These are phyloP conservation scores for Pseudohalonectria lignicola DNA, from an alignment of 2,329 filamentous ascomycete genomes.

Conservation along the genomic window DNA sequence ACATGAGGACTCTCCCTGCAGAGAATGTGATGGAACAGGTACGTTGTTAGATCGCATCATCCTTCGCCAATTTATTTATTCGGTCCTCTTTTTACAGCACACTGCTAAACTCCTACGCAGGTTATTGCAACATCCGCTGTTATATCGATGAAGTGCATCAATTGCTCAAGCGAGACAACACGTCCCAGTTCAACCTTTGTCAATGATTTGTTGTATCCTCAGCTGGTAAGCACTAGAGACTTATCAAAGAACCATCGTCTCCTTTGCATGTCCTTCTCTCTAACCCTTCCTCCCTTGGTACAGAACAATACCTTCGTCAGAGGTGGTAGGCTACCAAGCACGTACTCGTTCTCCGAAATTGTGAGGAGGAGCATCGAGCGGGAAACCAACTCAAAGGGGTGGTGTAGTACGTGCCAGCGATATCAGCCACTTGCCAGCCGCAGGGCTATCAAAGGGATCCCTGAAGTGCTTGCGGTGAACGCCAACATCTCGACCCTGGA, in stretches of 20 bases:
- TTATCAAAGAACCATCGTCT: not conserved
- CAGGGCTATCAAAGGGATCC: constrained; percentile 73
- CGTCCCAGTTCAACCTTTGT: constrained; percentile 69
- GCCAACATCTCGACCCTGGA: constrained; percentile 58
- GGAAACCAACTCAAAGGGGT: constrained; percentile 80
- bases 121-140: constrained; percentile 60
- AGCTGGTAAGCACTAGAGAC: constrained; percentile 25
- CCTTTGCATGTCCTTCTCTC: not conserved
- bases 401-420: constrained; percentile 82
- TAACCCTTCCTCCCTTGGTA: not conserved
- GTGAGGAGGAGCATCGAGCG: constrained; percentile 88
- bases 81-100: too few species aligned
- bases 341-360: constrained; percentile 64
- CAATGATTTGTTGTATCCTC: constrained; percentile 77
- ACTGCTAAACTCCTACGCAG: too few species aligned
- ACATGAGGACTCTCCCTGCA: constrained; percentile 52
- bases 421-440: constrained; percentile 82
- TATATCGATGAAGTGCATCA: constrained; percentile 70
- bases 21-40: constrained; percentile 62
- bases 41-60: constrained; percentile 6
- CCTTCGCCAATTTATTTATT: too few species aligned
- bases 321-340: not conserved
- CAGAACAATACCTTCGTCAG: not conserved
- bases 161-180: constrained; percentile 78
- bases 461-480: constrained; percentile 81